Conservation (phyloP, 148 eudicot species). For the Vaccinium darrowii region DNA sequence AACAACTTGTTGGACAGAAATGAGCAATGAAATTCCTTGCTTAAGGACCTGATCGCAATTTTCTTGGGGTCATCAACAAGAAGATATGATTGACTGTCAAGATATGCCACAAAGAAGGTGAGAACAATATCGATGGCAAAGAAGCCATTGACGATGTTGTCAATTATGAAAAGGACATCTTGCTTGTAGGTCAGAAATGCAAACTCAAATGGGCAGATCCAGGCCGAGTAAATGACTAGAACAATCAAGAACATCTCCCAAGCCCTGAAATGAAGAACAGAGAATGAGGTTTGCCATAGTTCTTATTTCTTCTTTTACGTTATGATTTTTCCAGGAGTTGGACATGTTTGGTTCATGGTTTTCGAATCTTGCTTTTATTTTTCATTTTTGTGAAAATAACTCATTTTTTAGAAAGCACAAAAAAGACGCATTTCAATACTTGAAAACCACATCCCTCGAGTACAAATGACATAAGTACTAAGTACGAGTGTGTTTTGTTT, state of each 20-base stretch:
- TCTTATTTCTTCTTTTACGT: neutral
- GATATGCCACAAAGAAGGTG: slow-evolving; percentile 90
- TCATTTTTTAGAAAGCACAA: neutral
- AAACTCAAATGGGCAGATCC: slow-evolving; percentile 87
- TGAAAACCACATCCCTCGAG: neutral
- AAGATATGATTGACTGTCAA: slow-evolving; percentile 63
- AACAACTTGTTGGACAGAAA: neutral
- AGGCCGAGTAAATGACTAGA: slow-evolving; percentile 83
- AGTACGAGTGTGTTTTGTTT: neutral
- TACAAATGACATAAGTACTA: neutral
- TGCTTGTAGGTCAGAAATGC: slow-evolving; percentile 59
- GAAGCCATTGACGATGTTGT: slow-evolving; percentile 78
- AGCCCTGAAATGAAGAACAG: slow-evolving; percentile 47
- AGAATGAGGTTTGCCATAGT: neutral
- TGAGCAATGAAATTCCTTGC: neutral
- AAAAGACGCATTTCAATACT: neutral
- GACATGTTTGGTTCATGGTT: neutral
- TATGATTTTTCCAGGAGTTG: neutral
- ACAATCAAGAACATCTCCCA: slow-evolving; percentile 82
- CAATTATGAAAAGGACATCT: slow-evolving; percentile 51
- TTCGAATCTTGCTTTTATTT: neutral
- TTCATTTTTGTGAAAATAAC: neutral
- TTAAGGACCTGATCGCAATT: slow-evolving; percentile 61
- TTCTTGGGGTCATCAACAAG: slow-evolving; percentile 71
- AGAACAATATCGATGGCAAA: slow-evolving; percentile 82